Evolutionary conservation across 257 asterid genomes (phyloP).

Genomic region (Solanum peruvianum): DNA sequence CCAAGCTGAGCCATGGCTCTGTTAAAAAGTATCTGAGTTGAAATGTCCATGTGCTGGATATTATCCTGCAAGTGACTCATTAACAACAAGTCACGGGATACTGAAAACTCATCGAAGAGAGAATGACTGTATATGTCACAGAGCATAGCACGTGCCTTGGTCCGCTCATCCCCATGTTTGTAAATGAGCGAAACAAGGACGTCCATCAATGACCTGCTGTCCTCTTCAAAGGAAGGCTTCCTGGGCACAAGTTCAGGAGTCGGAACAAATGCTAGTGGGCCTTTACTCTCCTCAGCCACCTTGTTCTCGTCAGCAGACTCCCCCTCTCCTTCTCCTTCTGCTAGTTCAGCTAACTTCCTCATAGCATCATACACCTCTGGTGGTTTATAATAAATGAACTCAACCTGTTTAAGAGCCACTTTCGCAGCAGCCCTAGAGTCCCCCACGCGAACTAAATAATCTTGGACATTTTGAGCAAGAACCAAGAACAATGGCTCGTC

Average conservation of each 20-base stretch:
- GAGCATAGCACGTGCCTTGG: conserved; percentile 98
- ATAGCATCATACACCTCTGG: conserved; percentile 91
- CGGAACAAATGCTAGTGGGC: conserved; percentile 51
- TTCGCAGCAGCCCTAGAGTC: conserved; percentile 76
- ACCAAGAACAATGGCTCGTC: conserved; percentile 79
- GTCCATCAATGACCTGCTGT: conserved; percentile 74
- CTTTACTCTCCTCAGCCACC: conserved; percentile 44
- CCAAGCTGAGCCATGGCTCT: conserved; percentile 98
- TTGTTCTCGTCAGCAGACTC: conserved; percentile 48
- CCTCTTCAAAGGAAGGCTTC: conserved; percentile 74
- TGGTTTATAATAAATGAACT: conserved; percentile 81
- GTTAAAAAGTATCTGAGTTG: conserved; percentile 85
- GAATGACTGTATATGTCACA: conserved; percentile 94
- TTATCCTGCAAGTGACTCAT: conserved; percentile 98
- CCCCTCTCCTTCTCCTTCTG: conserved; percentile 22
- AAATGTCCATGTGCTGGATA: conserved; percentile 91
- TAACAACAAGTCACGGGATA: conserved; percentile 76
- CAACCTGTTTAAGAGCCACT: conserved; percentile 89
- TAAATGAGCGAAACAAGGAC: conserved; percentile 68
- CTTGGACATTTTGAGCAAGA: conserved; percentile 87
- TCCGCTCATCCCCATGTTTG: conserved; percentile 79
- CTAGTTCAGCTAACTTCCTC: conserved; percentile 71
- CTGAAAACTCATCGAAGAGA: conserved; percentile 67
- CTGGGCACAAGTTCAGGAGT: conserved; percentile 81
- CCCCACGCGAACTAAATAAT: conserved; percentile 49